A percentile compares a stretch with the other conserved stretches of the same genome.
Evolutionary conservation across 2,329 filamentous ascomycete genomes (phyloP).

Genomic region (Fusarium humuli): DNA sequence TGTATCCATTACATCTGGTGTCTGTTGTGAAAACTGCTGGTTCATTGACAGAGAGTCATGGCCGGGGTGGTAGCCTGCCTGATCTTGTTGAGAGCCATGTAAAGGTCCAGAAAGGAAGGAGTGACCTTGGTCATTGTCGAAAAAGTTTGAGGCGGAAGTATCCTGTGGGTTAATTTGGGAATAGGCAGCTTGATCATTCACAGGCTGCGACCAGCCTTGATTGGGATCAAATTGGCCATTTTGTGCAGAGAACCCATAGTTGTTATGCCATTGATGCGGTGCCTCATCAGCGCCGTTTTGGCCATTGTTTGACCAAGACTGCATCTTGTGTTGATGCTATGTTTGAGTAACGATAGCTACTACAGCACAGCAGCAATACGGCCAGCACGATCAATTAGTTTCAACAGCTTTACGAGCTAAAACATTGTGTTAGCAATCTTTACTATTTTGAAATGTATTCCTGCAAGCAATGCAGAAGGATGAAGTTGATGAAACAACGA

Average conservation of each 20-base stretch:
- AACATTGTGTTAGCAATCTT: constrained; percentile 48
- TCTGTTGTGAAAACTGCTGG: constrained; percentile 51
- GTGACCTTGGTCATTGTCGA: constrained; percentile 50
- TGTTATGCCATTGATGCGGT: constrained; percentile 52
- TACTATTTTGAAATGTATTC: constrained; percentile 34
- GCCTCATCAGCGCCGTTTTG: constrained; percentile 54
- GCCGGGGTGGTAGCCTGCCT: constrained; percentile 48
- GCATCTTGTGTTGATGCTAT: constrained; percentile 50
- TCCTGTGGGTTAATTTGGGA: constrained; percentile 51
- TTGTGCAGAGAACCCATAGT: constrained; percentile 50
- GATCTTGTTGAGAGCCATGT: constrained; percentile 46
- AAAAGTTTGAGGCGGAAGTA: constrained; percentile 50
- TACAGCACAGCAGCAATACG: constrained; percentile 39
- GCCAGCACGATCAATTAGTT: constrained; percentile 39
- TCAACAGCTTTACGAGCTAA: constrained; percentile 47
- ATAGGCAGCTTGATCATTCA: constrained; percentile 50
- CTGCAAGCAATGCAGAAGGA: constrained; percentile 16
- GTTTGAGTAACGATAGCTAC: constrained; percentile 39
- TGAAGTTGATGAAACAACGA: constrained; percentile 21
- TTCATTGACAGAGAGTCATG: constrained; percentile 50
- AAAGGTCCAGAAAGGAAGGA: constrained; percentile 50
- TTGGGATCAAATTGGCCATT: constrained; percentile 54
- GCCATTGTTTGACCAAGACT: constrained; percentile 55
- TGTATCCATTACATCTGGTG: constrained; percentile 54
- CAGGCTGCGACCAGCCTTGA: constrained; percentile 54